A percentile compares a stretch with the other conserved stretches of the same genome.
phyloP scores from a whole-genome alignment of 2,329 filamentous ascomycete genomes.

The Emmonsiellopsis sp. region DNA sequence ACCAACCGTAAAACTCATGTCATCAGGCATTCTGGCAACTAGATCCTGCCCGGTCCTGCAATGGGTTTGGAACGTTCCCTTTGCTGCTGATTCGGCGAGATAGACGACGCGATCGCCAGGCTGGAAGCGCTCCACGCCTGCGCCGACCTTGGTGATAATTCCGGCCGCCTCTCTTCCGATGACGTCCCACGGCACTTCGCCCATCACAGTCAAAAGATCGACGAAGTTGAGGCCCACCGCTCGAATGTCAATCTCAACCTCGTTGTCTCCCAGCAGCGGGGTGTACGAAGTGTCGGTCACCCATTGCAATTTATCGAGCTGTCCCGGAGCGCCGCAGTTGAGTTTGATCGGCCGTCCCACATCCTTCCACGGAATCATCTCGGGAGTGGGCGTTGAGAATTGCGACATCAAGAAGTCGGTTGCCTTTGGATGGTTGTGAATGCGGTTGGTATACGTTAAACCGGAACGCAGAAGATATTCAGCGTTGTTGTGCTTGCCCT shows the following conservation, averaged over 20 bases:
- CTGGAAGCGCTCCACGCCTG: conserved; percentile 14
- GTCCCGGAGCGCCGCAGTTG: conserved; percentile 11
- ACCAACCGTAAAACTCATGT: conserved; percentile 13
- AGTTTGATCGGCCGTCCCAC: conserved; percentile 12
- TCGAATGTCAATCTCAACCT: conserved; percentile 4
- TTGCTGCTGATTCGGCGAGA: conserved; percentile 3
- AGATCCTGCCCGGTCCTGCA: conserved; percentile 6
- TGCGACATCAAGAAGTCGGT: conserved; percentile 13
- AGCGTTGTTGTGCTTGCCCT: conserved; percentile 11
- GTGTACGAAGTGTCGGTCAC: conserved; percentile 11
- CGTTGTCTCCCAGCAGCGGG: conserved; percentile 15
- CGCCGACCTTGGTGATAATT: conserved; percentile 15
- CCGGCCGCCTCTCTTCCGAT: conserved; percentile 28
- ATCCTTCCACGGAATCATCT: conserved; percentile 8
- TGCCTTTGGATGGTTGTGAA: conserved; percentile 12
- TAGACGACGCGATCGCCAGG: conserved; percentile 28
- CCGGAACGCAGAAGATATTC: conserved; percentile 15
- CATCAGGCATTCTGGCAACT: conserved; percentile 11
- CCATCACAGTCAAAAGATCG: conserved; percentile 22
- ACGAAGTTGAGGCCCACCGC: conserved; percentile 16
- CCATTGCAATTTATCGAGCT: conserved; percentile 14
- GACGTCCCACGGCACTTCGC: conserved; percentile 19
- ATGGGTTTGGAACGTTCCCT: conserved; percentile 12
- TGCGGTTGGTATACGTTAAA: conserved; percentile 15
- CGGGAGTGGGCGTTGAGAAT: conserved; percentile 9